Evolutionary conservation across 2,329 filamentous ascomycete species (phyloP).

Genomic region (Beauveria sp.): DNA sequence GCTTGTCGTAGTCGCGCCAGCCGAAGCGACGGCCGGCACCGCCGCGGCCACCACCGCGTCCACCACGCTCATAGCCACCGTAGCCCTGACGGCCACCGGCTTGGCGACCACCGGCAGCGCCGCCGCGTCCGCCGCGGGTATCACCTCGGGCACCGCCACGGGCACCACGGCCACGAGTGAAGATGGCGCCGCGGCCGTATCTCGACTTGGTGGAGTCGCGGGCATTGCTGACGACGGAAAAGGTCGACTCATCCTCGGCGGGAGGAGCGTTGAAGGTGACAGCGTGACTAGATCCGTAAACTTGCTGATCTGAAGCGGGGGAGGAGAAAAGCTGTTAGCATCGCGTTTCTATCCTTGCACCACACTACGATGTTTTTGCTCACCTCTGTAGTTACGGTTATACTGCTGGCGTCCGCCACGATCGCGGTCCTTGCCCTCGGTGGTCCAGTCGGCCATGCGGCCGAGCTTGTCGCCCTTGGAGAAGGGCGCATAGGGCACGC

Average conservation of each 20-base stretch:
- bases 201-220: slow-evolving; percentile 78
- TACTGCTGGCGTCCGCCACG: slow-evolving; percentile 79
- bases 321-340: background rate
- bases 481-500: slow-evolving; percentile 95
- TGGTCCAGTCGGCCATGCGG: slow-evolving; percentile 97
- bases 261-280: slow-evolving; percentile 84
- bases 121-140: slow-evolving; percentile 51
- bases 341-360: too few species aligned
- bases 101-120: slow-evolving; percentile 57
- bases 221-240: slow-evolving; percentile 96
- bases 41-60: slow-evolving; percentile 57
- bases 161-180: slow-evolving; percentile 81
- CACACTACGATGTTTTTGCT: slow-evolving; percentile 15
- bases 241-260: slow-evolving; percentile 91
- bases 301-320: slow-evolving; percentile 69
- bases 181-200: slow-evolving; percentile 83
- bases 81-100: slow-evolving; percentile 36
- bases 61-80: slow-evolving; percentile 61
- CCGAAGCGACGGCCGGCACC: slow-evolving; percentile 82
- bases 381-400: slow-evolving; percentile 88
- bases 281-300: slow-evolving; percentile 84
- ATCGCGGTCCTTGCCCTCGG: slow-evolving; percentile 79
- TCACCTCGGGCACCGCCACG: slow-evolving; percentile 61
- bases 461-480: slow-evolving; percentile 98
- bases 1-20: slow-evolving; percentile 99